Conservation (phyloP, 768 basidiomycete genomes). For the Leccinum ochraceum region DNA sequence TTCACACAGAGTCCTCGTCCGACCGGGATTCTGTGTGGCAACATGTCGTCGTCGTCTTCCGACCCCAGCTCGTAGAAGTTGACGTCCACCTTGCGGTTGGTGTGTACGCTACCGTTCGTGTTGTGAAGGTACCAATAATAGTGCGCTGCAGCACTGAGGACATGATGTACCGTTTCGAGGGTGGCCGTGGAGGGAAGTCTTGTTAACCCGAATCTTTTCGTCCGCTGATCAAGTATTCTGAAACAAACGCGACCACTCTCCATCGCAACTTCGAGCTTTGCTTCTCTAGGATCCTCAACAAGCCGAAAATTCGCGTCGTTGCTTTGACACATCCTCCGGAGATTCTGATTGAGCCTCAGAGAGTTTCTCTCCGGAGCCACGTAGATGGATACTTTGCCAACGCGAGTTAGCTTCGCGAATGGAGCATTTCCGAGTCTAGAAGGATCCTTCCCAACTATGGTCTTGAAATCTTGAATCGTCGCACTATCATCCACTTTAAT, state of each 20-base stretch:
- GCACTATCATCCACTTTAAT: constrained; percentile 2
- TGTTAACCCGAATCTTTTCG: constrained; percentile 3
- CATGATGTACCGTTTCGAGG: not conserved
- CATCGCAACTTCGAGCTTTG: constrained; percentile 1
- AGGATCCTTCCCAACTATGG: not conserved
- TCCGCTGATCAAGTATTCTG: constrained; percentile 1
- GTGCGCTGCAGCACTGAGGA: constrained; percentile 17
- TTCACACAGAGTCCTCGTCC: constrained; percentile 6
- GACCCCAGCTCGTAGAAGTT: constrained; percentile 11
- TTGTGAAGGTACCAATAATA: constrained; percentile 25
- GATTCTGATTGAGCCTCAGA: not conserved
- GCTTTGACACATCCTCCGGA: not conserved
- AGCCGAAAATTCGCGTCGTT: not conserved
- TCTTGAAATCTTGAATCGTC: constrained; percentile 10
- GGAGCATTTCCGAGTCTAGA: not conserved
- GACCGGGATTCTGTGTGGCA: not conserved
- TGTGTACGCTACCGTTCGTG: not conserved
- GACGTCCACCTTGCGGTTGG: constrained; percentile 4
- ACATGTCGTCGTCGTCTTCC: constrained; percentile 3
- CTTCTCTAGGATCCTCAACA: not conserved
- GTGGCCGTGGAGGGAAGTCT: not conserved
- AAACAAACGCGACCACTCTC: not conserved
- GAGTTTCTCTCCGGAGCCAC: not conserved
- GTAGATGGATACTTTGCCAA: constrained; percentile 1
- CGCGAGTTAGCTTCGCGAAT: constrained; percentile 4